Evolutionary conservation across 164 flowering plant species (phyloP).

Genomic region (Tetracentron sinense): DNA sequence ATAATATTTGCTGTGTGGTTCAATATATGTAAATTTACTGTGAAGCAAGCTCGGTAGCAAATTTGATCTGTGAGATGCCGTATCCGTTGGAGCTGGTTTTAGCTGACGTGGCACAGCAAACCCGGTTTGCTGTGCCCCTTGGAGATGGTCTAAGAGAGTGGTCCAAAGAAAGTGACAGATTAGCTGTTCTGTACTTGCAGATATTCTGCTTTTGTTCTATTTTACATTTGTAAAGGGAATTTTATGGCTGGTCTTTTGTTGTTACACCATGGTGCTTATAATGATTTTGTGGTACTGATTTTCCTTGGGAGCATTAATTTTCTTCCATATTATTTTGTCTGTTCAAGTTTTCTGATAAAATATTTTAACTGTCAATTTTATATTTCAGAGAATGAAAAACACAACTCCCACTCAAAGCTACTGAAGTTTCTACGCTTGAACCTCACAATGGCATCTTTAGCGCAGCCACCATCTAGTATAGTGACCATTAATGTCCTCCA

Average conservation of each 20-base stretch:
- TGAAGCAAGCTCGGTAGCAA: no score
- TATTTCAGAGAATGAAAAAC: conserved; percentile 5
- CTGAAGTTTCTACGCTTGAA: conserved; percentile 11
- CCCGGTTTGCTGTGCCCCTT: no score
- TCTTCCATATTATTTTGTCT: background rate
- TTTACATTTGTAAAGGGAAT: background rate
- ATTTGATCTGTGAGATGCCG: no score
- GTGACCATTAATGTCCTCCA: conserved; percentile 7
- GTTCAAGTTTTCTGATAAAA: background rate
- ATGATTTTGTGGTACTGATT: no score
- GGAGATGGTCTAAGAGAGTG: background rate
- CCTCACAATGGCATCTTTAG: conserved; percentile 31
- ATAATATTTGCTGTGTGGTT: no score
- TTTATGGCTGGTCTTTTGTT: background rate
- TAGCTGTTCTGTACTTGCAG: background rate
- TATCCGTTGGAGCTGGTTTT: no score
- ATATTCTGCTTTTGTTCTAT: background rate
- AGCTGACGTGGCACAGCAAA: no score
- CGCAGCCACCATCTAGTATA: conserved; percentile 17
- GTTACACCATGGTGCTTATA: background rate
- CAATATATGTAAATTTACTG: no score
- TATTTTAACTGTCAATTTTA: background rate
- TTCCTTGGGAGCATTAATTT: background rate
- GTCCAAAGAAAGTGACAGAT: no score
- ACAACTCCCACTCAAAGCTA: background rate